These are phyloP conservation scores for Noccaea bulbosa DNA, from an alignment of 345 rosid species.

Conservation along the genomic window DNA sequence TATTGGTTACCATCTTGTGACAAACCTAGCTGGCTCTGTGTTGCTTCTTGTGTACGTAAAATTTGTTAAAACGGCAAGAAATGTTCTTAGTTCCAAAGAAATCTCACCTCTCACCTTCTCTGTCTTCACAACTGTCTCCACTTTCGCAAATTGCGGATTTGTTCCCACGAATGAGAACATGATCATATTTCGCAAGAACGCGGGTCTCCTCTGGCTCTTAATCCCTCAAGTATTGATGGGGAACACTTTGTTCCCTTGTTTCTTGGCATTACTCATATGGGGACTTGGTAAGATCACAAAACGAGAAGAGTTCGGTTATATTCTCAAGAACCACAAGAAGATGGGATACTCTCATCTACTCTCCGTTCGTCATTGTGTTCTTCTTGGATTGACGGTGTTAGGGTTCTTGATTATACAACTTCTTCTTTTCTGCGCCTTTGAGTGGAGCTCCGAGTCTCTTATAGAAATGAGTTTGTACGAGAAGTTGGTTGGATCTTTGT, in stretches of 20 bases:
- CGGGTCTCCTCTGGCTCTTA: constrained; percentile 58
- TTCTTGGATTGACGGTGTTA: constrained; percentile 49
- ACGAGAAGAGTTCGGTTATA: constrained; percentile 42
- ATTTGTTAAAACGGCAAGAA: constrained; percentile 45
- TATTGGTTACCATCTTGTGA: constrained; percentile 47
- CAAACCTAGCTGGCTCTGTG: constrained; percentile 48
- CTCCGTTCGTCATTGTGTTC: constrained; percentile 32
- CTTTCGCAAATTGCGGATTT: constrained; percentile 67
- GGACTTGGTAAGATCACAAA: constrained; percentile 45
- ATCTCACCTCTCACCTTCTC: constrained; percentile 53
- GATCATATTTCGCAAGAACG: constrained; percentile 55
- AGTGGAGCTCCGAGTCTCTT: constrained; percentile 57
- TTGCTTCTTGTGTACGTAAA: constrained; percentile 47
- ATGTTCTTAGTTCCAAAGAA: constrained; percentile 48
- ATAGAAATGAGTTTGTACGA: constrained; percentile 47
- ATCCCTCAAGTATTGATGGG: constrained; percentile 63
- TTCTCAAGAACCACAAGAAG: constrained; percentile 47
- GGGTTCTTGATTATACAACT: constrained; percentile 52
- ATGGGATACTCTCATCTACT: constrained; percentile 56
- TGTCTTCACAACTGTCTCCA: constrained; percentile 57
- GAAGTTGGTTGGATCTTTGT: constrained; percentile 53
- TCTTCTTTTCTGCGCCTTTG: constrained; percentile 47
- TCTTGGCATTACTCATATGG: constrained; percentile 50
- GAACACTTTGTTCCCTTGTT: constrained; percentile 58
- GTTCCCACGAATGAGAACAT: constrained; percentile 80